Base-by-base conservation (phyloP, 2,329 filamentous ascomycete genomes). In the Talaromyces verruculosus region DNA sequence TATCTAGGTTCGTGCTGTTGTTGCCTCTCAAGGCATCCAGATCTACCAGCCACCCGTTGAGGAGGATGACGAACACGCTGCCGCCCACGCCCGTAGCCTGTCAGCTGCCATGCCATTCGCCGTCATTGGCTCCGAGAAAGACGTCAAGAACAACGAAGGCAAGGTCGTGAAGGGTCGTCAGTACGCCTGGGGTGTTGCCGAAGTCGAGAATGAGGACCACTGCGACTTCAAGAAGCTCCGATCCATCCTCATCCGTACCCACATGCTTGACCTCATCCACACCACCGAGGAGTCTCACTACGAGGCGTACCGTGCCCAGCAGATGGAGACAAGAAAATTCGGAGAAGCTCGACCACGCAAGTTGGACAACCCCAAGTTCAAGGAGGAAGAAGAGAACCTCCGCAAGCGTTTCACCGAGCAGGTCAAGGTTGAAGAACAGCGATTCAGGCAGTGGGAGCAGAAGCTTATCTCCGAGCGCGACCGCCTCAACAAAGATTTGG, bases 161-260 rank as follows among this genome's bases (percentile, higher is more conserved):
- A 94, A 94, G 79, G 96, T 97, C 71, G 93, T 98, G 80, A 99
- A 99, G 88, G 95, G 95, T 72, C 93, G 95, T 70, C 96, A 99
- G 82, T 99, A 99, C 84, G 92, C 93, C 65, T 99, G 95, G 95
- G 95, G 95, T 86, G 95, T 99, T 74, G 95, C 95, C 68, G 95
- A 99, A 82, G 95, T 99, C 62, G 95, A 99, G 87, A 99, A 99
- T 78, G 95, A 99, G 84, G 95, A 99, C 79, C 95, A 99, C 87
- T 99, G 95, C 83, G 95, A 99, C 83, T 99, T 99, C 87, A 99
- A 99, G 91, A 99, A 99, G 87, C 91, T 99, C 70, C 93, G 95
- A 75, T 97, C 94, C 59, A 98, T 99, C 76, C 87, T 99, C 72
- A 98, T 99, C 84, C 92, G 95, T 81, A 97, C 94, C 61, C 95